These are phyloP conservation scores for Xylaria sp. DNA, from an alignment of 2,329 filamentous ascomycete species.

Conservation along the genomic window DNA sequence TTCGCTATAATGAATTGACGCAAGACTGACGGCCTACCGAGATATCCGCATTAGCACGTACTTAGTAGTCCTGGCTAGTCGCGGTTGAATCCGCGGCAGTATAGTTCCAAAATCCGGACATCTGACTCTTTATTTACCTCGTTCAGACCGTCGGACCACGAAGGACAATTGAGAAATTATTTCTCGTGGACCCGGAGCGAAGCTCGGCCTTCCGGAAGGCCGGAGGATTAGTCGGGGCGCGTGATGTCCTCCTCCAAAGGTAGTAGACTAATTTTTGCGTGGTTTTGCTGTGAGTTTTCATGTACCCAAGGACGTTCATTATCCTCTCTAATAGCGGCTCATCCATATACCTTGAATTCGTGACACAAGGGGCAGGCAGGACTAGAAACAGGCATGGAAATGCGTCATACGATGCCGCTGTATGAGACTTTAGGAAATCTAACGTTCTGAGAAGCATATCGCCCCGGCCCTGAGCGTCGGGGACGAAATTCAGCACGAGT, in stretches of 20 bases:
- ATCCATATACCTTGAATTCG: constrained; percentile 90
- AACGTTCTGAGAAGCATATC: constrained; percentile 85
- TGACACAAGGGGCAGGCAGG: constrained; percentile 85
- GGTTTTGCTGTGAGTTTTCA: constrained; percentile 72
- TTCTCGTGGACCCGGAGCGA: constrained; percentile 78
- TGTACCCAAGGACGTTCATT: constrained; percentile 82
- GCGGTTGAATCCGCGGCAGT: constrained; percentile 8
- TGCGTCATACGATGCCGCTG: constrained; percentile 46
- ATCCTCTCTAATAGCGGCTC: constrained; percentile 75
- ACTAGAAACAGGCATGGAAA: constrained; percentile 88
- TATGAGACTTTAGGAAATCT: constrained; percentile 69
- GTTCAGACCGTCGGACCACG: constrained; percentile 42
- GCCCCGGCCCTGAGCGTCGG: constrained; percentile 77
- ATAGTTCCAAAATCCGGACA: constrained; percentile 7
- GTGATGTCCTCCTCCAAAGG: constrained; percentile 72
- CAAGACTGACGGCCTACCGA: constrained; percentile 26
- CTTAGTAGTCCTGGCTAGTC: background rate
- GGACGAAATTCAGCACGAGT: constrained; percentile 93
- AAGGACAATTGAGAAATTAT: constrained; percentile 90
- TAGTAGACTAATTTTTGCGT: constrained; percentile 90
- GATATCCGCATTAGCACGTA: constrained; percentile 10
- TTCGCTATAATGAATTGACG: constrained; percentile 18
- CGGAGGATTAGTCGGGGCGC: constrained; percentile 38
- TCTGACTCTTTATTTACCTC: constrained; percentile 28
- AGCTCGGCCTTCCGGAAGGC: constrained; percentile 79